Conservation (phyloP, 352 stramenopile genomes). For the Phytophthora nicotianae region DNA sequence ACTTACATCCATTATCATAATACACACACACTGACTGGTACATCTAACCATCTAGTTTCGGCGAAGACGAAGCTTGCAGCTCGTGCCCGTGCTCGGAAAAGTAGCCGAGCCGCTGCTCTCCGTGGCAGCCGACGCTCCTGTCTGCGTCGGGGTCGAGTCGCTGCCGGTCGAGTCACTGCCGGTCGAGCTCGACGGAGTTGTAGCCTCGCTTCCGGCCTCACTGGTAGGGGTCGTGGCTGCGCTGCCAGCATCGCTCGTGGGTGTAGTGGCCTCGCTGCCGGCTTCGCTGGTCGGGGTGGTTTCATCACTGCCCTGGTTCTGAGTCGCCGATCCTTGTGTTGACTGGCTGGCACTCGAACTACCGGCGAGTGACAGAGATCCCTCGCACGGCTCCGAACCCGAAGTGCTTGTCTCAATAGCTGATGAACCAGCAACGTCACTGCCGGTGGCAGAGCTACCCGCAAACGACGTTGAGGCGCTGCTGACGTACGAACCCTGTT, state of each 20-base stretch:
- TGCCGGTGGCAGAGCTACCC: slow-evolving; percentile 14
- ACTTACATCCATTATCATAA: too few species aligned
- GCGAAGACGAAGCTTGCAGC: slow-evolving; percentile 34
- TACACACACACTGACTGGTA: too few species aligned
- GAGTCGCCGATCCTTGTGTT: slow-evolving; percentile 7
- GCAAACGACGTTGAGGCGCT: slow-evolving; percentile 12
- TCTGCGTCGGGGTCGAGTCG: slow-evolving; percentile 18
- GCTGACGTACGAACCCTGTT: slow-evolving; percentile 9
- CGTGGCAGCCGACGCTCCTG: slow-evolving; percentile 7
- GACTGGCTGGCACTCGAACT: slow-evolving; percentile 17
- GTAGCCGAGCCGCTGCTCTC: slow-evolving; percentile 21
- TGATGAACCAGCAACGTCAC: slow-evolving; percentile 20
- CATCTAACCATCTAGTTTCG: slow-evolving; percentile 19
- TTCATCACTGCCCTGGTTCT: slow-evolving; percentile 8
- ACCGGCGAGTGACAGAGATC: slow-evolving; percentile 21
- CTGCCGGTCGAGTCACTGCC: slow-evolving; percentile 17
- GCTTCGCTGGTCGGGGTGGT: slow-evolving; percentile 13
- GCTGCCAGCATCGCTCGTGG: slow-evolving; percentile 10
- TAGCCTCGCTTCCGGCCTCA: slow-evolving; percentile 16
- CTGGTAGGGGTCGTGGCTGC: slow-evolving; percentile 8
- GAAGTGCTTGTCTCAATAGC: slow-evolving; percentile 22
- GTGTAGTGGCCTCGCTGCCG: slow-evolving; percentile 15
- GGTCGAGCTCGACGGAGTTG: slow-evolving; percentile 12
- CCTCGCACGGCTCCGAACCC: slow-evolving; percentile 25
- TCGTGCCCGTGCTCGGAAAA: slow-evolving; percentile 30